Evolutionary conservation across 2,329 filamentous ascomycete species (phyloP).

Genomic region (Escovopsis sp.): DNA sequence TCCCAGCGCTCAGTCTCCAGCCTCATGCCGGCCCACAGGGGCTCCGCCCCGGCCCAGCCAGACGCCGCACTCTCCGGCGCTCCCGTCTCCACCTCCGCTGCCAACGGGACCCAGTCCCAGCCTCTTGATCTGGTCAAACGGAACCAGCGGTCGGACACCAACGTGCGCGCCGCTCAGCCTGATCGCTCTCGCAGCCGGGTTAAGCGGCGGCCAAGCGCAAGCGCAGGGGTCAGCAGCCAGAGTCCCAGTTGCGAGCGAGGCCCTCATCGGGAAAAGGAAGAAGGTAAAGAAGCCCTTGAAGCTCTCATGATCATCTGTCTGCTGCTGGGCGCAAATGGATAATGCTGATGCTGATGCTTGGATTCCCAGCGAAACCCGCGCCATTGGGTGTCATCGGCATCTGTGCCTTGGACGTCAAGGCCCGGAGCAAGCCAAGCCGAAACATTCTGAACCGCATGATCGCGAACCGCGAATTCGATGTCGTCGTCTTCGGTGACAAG

Average conservation of each 20-base stretch:
- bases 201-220: constrained; percentile 66
- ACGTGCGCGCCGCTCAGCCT: constrained; percentile 27
- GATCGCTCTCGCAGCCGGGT: constrained; percentile 51
- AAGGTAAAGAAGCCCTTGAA: constrained; percentile 21
- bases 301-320: not conserved
- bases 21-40: constrained; percentile 31
- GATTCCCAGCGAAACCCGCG: constrained; percentile 34
- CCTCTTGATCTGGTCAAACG: constrained; percentile 32
- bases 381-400: constrained; percentile 67
- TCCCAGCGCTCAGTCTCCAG: constrained; percentile 28
- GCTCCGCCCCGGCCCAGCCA: constrained; percentile 24
- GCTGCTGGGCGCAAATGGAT: not conserved
- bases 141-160: constrained; percentile 22
- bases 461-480: constrained; percentile 83
- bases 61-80: constrained; percentile 37
- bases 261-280: constrained; percentile 41
- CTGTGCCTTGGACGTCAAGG: constrained; percentile 90
- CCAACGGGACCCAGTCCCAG: constrained; percentile 22
- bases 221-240: constrained; percentile 67
- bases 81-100: constrained; percentile 37
- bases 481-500: constrained; percentile 96
- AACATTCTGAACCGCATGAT: constrained; percentile 92
- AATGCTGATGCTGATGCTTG: not conserved
- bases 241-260: constrained; percentile 61
- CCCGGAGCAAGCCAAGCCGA: constrained; percentile 87